phyloP scores from a whole-genome alignment of 177 flowering plant species.

The Telopea speciosissima region DNA sequence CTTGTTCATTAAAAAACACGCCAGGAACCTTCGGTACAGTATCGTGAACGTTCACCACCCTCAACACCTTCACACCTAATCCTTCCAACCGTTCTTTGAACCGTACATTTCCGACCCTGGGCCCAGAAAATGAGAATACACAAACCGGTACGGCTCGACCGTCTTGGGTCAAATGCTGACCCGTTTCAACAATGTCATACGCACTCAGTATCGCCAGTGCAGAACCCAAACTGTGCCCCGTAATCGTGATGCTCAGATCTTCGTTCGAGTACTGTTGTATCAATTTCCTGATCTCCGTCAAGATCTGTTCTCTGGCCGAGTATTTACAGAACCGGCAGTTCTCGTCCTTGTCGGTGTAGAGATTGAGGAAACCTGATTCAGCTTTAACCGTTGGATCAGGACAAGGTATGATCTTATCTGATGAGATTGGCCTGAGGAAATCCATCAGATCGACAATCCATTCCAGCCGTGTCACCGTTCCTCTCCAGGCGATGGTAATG shows the following conservation, averaged over 20 bases:
- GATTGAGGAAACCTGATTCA: slow-evolving; percentile 69
- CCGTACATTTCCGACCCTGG: slow-evolving; percentile 35
- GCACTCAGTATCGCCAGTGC: slow-evolving; percentile 36
- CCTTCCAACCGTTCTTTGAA: slow-evolving; percentile 34
- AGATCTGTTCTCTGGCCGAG: slow-evolving; percentile 67
- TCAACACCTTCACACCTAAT: slow-evolving; percentile 66
- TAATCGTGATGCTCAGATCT: slow-evolving; percentile 65
- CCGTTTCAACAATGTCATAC: slow-evolving; percentile 38
- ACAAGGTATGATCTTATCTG: slow-evolving; percentile 31
- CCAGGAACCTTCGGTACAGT: slow-evolving; percentile 76
- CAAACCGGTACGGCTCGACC: slow-evolving; percentile 20
- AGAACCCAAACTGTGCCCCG: slow-evolving; percentile 43
- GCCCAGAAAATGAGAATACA: slow-evolving; percentile 41
- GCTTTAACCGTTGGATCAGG: slow-evolving; percentile 56
- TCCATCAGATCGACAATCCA: slow-evolving; percentile 76
- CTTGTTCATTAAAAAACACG: slow-evolving; percentile 53
- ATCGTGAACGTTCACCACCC: slow-evolving; percentile 80
- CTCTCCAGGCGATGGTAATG: slow-evolving; percentile 71
- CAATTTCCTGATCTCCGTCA: slow-evolving; percentile 47
- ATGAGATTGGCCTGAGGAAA: slow-evolving; percentile 36
- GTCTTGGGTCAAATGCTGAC: slow-evolving; percentile 19
- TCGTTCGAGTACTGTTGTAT: slow-evolving; percentile 35
- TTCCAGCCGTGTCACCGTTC: slow-evolving; percentile 71
- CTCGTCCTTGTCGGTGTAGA: slow-evolving; percentile 62
- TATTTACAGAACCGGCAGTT: slow-evolving; percentile 44